A percentile compares a stretch with the other conserved stretches of the same genome.
Conservation (phyloP, 2,329 filamentous ascomycete genomes). For the Leptodontidium sp. region DNA sequence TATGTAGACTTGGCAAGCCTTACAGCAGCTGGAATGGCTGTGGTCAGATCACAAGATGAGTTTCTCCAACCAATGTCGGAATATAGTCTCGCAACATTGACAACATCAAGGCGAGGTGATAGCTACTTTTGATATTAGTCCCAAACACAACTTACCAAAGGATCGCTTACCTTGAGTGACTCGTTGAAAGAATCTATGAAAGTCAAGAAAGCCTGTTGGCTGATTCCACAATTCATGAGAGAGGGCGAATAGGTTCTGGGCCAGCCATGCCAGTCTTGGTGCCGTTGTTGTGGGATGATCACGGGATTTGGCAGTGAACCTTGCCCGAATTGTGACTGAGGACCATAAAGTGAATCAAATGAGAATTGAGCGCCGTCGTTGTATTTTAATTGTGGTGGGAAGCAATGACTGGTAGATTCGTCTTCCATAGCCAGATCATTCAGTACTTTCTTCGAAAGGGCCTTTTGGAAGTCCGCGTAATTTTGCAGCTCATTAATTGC, state of each 20-base stretch:
- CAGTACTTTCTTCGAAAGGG: slow-evolving; percentile 29
- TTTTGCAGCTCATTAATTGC: slow-evolving; percentile 32
- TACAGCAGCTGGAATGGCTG: slow-evolving; percentile 52
- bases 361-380: too few species aligned
- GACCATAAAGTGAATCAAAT: background rate
- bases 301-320: slow-evolving; percentile 52
- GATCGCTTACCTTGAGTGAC: slow-evolving; percentile 24
- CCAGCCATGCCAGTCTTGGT: slow-evolving; percentile 56
- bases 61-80: background rate
- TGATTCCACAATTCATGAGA: slow-evolving; percentile 54
- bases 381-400: background rate
- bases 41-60: slow-evolving; percentile 51
- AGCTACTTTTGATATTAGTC: slow-evolving; percentile 29
- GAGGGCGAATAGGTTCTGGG: slow-evolving; percentile 58
- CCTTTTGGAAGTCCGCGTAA: slow-evolving; percentile 32
- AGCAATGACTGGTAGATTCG: background rate
- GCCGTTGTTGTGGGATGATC: slow-evolving; percentile 60
- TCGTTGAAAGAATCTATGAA: slow-evolving; percentile 32
- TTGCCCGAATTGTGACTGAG: background rate
- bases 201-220: slow-evolving; percentile 55
- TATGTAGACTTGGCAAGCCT: slow-evolving; percentile 48
- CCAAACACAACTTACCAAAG: accelerated
- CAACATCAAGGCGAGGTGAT: slow-evolving; percentile 48
- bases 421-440: slow-evolving; percentile 18
- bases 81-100: background rate